phyloP scores from a whole-genome alignment of 306 rosid species.

The Crataegus laevigata region DNA sequence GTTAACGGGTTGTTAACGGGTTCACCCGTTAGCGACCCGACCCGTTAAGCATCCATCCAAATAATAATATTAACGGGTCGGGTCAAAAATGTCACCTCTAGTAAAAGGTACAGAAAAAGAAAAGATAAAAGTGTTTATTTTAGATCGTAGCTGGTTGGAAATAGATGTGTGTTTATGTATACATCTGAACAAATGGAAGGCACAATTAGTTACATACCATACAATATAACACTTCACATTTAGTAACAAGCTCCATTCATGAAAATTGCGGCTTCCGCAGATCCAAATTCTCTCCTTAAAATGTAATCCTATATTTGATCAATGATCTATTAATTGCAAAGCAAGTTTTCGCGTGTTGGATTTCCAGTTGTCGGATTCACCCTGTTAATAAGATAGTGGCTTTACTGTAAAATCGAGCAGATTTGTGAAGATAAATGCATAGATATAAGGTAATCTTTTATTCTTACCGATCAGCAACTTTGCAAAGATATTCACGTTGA shows the following conservation, averaged over 20 bases:
- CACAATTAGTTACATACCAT: not conserved
- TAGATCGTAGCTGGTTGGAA: not conserved
- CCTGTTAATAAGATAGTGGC: constrained; percentile 37
- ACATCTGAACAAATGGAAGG: not conserved
- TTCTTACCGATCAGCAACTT: constrained; percentile 80
- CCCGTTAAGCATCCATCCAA: no score
- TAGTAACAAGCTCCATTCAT: constrained; percentile 12
- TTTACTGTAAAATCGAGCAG: constrained; percentile 8
- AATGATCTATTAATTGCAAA: constrained; percentile 51
- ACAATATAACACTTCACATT: not conserved
- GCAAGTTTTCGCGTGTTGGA: constrained; percentile 80
- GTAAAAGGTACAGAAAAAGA: not conserved
- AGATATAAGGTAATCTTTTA: not conserved
- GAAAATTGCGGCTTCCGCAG: constrained; percentile 22
- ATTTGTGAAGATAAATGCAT: not conserved
- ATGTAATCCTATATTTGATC: not conserved
- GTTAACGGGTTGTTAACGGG: no score
- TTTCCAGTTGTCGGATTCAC: constrained; percentile 87
- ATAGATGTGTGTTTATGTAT: not conserved
- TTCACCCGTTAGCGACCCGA: no score
- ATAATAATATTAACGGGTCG: no score
- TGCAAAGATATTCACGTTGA: constrained; percentile 82
- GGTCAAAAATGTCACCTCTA: no score
- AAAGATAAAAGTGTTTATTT: not conserved
- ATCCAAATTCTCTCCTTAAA: constrained; percentile 21